Base-by-base conservation (phyloP, 23 red algal genomes). In the Pyropia haitanensis region DNA sequence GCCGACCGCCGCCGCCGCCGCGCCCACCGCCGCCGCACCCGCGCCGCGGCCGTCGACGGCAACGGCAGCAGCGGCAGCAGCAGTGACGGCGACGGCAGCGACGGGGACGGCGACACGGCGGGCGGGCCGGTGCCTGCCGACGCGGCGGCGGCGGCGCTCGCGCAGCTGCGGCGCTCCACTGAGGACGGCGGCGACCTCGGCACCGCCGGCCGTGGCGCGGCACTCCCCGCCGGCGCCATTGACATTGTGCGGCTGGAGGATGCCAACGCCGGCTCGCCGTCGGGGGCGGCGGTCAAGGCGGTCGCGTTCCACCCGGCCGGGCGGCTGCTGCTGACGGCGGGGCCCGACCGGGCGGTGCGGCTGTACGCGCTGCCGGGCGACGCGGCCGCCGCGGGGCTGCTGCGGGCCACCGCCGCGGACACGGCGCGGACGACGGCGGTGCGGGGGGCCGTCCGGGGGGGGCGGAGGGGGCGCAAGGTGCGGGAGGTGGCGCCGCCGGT, bases 291-390 rank as follows among this genome's bases (percentile, higher is more conserved):
- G 29, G 78, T 77, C 24, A 27, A 68, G 57, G 67, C 71, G 18
- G 55, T 85, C 5, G 60, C 72, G 1, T 93, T 93, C 71, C 88
- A 93, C 73, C 88, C 79, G 5, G 72, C 55, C 51, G 88, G 78
- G 18, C 78, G 77, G 18, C 26, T 93, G 30, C 21, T 79, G 29
- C 48, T 93, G 23, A 80, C 79, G 23, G 88, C 88, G 48, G 79
- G 79, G 52, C 60, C 85, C 21, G 88, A 93, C 54, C 84, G 72
- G 58, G 71, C 71, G n/a, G 27, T 93, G 24, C 88, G 88, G 3
- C 21, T 93, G 20, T 93, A 46, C 10, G 39, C 39, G 10, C 39
- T 46, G 39, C 39, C 39, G 39, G 39, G 39, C 4, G 39, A 51
- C 33, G 33, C 46, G 8, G 17, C 51, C 33, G 49, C 39, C 5